These are phyloP conservation scores for Hyphopichia fennica DNA, from an alignment of 1,139 yeast genomes.

Conservation along the genomic window DNA sequence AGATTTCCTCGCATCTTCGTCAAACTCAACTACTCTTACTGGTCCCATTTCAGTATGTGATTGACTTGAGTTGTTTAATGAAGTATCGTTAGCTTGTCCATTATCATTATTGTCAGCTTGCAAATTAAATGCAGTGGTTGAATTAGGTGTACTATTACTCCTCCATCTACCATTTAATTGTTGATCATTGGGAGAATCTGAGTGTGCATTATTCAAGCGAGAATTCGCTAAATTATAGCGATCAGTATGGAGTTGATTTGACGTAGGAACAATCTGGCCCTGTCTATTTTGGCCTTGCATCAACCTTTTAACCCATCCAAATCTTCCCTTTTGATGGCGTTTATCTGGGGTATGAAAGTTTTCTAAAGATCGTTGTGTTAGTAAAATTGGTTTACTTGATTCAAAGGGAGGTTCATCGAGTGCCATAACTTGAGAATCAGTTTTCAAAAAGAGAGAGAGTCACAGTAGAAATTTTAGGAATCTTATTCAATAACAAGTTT, in stretches of 20 bases:
- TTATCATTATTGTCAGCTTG: background rate
- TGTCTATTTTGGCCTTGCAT: slow-evolving; percentile 45
- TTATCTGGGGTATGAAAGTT: slow-evolving; percentile 13
- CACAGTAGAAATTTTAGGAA: no score
- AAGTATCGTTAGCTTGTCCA: background rate
- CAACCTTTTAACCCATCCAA: slow-evolving; percentile 48
- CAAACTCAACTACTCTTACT: slow-evolving; percentile 1
- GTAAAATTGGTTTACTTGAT: background rate
- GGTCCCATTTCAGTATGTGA: background rate
- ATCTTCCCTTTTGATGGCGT: slow-evolving; percentile 33
- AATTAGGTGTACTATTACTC: slow-evolving; percentile 4
- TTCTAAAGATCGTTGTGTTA: slow-evolving; percentile 5
- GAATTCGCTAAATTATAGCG: no score
- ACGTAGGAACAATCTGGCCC: no score
- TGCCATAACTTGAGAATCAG: no score
- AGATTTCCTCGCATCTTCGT: slow-evolving; percentile 1
- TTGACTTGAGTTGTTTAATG: background rate
- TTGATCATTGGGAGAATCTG: background rate
- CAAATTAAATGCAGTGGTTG: background rate
- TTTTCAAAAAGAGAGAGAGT: no score
- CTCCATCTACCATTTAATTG: background rate
- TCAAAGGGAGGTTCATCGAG: background rate
- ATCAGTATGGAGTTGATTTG: no score
- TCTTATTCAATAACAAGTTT: no score
- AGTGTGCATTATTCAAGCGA: background rate